Base-by-base conservation (phyloP, 2,329 filamentous ascomycete species). In the Paramyrothecium sp. region DNA sequence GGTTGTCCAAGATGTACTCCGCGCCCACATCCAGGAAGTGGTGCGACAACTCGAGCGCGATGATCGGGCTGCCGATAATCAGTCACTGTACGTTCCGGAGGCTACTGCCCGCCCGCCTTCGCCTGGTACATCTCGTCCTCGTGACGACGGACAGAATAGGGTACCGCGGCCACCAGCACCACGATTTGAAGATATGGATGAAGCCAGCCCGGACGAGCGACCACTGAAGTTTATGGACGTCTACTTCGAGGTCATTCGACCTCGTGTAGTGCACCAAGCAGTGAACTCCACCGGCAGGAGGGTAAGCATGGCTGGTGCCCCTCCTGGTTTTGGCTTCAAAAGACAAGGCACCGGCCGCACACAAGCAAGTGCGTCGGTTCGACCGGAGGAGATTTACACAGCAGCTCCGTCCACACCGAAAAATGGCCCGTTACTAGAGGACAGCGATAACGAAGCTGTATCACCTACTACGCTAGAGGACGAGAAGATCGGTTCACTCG, bases 141-240 rank as follows among this genome's bases (percentile, higher is more conserved):
- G 2, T 34, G 33, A 33, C 22, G 17, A 53, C 8, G n/a, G 13
- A 12, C 13, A 19, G 38, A 16, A 44, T 44, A 30, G 26, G 26
- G 26, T 30, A 30, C 56, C 21, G 48, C 59, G 51, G 21, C 50
- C 57, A 5, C 59, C 64, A n/a, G 51, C 56, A 3, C 59, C 64
- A 2, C 64, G 65, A 3, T 80, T 84, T 33, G 72, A 77, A 16
- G 75, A 81, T 12, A 77, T 85, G 34, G 73, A 78, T 55, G 69
- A 75, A 11, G 78, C 77, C 0, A 71, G 75, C 13, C 77, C 81
- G 0, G 80, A 82, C 23, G 74, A 79, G 17, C 76, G 80, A 34
- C 80, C 84, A 59, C 67, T 75, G 21, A 72, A 72, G 12, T 75
- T 85, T n/a, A 78, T 85, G 72, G 69, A 76, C 3, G 77, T 82